Evolutionary conservation across 2,329 filamentous ascomycete genomes (phyloP).

Genomic region (Sporothrix euskadiensis): DNA sequence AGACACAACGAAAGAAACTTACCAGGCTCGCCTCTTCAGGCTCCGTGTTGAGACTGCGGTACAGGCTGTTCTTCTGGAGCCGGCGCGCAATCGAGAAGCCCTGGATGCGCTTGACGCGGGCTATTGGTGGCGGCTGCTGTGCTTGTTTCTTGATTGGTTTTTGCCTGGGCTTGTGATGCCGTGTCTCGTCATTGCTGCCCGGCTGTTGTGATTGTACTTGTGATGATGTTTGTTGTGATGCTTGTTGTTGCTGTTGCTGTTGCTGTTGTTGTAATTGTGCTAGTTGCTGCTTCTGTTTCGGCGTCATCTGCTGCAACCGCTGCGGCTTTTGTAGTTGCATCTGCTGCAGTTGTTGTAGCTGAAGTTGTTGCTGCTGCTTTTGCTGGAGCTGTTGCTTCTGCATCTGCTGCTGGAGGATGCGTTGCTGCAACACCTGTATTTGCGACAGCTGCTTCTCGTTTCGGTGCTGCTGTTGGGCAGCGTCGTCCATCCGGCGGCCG

Average conservation of each 20-base stretch:
- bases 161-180: constrained; percentile 23
- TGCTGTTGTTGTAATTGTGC: neutral
- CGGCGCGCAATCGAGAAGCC: constrained; percentile 20
- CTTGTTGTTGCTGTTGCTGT: neutral
- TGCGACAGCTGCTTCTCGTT: constrained; percentile 26
- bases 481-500: constrained; percentile 17
- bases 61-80: constrained; percentile 1
- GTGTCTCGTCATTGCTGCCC: neutral
- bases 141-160: constrained; percentile 6
- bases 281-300: constrained; percentile 18
- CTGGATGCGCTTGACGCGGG: neutral
- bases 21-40: constrained; percentile 7
- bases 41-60: constrained; percentile 28
- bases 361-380: constrained; percentile 11
- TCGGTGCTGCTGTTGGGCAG: constrained; percentile 19
- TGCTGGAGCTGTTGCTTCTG: constrained; percentile 19
- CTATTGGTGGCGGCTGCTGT: neutral
- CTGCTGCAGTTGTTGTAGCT: constrained; percentile 6
- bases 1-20: neutral
- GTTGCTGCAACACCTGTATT: constrained; percentile 28
- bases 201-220: neutral
- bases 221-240: neutral
- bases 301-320: neutral
- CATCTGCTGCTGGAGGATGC: constrained; percentile 25
- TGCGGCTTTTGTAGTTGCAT: constrained; percentile 3